phyloP scores from a whole-genome alignment of 441 rosid genomes.

The Pelargonium myrrhifolium region DNA sequence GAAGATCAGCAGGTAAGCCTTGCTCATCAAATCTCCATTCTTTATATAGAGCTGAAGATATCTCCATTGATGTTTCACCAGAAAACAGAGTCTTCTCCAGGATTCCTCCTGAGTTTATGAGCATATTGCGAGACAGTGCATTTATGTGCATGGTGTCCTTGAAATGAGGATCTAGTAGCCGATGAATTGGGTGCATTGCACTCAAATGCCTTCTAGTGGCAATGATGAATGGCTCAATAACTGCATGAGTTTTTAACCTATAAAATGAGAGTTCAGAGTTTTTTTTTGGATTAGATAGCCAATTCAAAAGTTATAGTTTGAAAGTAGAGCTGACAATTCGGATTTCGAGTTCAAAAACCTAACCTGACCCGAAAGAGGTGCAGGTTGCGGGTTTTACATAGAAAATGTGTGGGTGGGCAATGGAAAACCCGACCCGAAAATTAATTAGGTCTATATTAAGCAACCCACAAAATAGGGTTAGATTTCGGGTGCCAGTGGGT shows the following conservation, averaged over 20 bases:
- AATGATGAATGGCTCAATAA: slow-evolving; percentile 63
- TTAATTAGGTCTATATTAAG: no score
- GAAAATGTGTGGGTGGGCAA: no score
- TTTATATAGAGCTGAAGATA: slow-evolving; percentile 53
- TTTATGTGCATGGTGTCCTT: slow-evolving; percentile 61
- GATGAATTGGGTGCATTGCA: slow-evolving; percentile 57
- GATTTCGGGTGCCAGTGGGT: no score
- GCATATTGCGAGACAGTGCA: slow-evolving; percentile 42
- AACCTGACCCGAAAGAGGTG: no score
- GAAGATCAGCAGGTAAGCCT: slow-evolving; percentile 57
- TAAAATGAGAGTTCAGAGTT: slow-evolving; percentile 7
- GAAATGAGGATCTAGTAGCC: slow-evolving; percentile 59
- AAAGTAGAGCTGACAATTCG: no score
- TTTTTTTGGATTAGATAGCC: not conserved
- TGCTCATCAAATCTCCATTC: slow-evolving; percentile 68
- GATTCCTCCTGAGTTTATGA: slow-evolving; percentile 53
- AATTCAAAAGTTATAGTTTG: not conserved
- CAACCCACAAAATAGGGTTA: no score
- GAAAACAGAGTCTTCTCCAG: slow-evolving; percentile 51
- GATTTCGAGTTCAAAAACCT: no score
- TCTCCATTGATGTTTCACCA: slow-evolving; percentile 43
- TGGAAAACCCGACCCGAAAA: no score
- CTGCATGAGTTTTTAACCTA: slow-evolving; percentile 73
- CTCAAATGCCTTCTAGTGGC: slow-evolving; percentile 62
- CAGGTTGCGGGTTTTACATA: no score